phyloP scores from a whole-genome alignment of 2,329 filamentous ascomycete species.

The Monosporascus ibericus region DNA sequence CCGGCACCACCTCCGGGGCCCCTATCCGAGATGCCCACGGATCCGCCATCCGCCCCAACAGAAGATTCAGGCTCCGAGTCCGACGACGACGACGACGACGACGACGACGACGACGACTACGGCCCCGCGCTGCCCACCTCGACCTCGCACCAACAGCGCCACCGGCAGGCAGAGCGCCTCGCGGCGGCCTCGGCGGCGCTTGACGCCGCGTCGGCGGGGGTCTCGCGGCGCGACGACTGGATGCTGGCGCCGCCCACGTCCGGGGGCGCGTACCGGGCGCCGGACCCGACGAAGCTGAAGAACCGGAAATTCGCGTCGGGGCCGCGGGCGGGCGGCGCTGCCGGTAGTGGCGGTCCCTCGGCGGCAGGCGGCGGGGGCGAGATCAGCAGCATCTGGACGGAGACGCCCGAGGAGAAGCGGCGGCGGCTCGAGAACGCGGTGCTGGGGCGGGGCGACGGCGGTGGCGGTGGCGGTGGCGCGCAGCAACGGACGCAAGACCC shows the following conservation, averaged over 20 bases:
- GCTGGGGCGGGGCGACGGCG: conserved; percentile 58
- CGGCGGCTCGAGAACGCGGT: conserved; percentile 75
- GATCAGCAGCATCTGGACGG: conserved; percentile 75
- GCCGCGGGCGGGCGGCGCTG: conserved; percentile 29
- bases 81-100: conserved; percentile 40
- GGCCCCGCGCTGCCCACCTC: conserved; percentile 53
- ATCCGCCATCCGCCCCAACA: conserved; percentile 7
- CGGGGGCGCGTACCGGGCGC: conserved; percentile 50
- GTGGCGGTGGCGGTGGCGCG: conserved; percentile 34
- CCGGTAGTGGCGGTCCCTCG: conserved; percentile 19
- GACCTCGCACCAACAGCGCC: conserved; percentile 20
- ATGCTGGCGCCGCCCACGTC: conserved; percentile 66
- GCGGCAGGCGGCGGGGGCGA: conserved; percentile 29
- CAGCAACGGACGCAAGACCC: conserved; percentile 36
- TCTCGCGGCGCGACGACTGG: conserved; percentile 73
- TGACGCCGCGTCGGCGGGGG: conserved; percentile 28
- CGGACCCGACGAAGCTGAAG: conserved; percentile 77
- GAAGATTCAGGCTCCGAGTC: conserved; percentile 22
- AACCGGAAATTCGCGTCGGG: conserved; percentile 76
- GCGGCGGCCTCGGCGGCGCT: conserved; percentile 23
- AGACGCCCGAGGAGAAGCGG: conserved; percentile 83
- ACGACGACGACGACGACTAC: conserved; percentile 48
- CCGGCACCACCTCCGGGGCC: conserved; percentile 37
- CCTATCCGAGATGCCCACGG: conserved; percentile 31
- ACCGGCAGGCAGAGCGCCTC: conserved; percentile 16